A percentile compares a stretch with the other conserved stretches of the same genome.
These are phyloP conservation scores for Hypoxylon cercidicola DNA, from an alignment of 495 filamentous ascomycete genomes.

Conservation along the genomic window DNA sequence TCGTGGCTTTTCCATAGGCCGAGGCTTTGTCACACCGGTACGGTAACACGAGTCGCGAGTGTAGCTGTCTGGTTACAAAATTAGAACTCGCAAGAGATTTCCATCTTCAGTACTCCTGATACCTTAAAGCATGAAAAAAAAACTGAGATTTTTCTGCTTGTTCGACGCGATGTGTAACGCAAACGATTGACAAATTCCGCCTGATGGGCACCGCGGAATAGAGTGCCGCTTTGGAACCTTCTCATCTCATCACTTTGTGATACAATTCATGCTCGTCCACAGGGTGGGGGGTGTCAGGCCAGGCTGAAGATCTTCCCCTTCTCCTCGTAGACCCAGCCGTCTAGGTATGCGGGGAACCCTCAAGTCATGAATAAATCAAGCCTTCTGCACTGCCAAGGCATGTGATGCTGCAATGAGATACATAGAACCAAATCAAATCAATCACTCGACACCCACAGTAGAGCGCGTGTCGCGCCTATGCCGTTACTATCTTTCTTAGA, in stretches of 20 bases:
- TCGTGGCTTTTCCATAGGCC: too few species aligned
- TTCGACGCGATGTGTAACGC: neutral
- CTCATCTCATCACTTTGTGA: constrained; percentile 14
- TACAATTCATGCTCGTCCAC: constrained; percentile 15
- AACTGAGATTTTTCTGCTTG: too few species aligned
- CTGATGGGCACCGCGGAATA: constrained; percentile 11
- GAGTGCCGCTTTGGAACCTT: constrained; percentile 17
- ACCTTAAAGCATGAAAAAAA: too few species aligned
- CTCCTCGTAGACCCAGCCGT: neutral
- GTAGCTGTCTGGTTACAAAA: too few species aligned
- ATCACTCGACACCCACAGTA: constrained; percentile 9
- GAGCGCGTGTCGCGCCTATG: too few species aligned
- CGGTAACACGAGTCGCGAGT: too few species aligned
- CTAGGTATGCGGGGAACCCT: constrained; percentile 19
- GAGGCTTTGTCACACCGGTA: too few species aligned
- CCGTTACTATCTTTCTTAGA: too few species aligned
- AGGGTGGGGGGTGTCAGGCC: constrained; percentile 18
- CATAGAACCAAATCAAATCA: constrained; percentile 20
- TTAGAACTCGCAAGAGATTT: too few species aligned
- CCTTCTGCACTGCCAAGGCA: constrained; percentile 2
- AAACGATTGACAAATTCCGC: constrained; percentile 9
- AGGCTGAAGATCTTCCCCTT: constrained; percentile 13
- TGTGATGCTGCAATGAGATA: constrained; percentile 23
- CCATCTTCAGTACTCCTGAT: too few species aligned
- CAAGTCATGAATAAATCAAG: constrained; percentile 4